Conservation (phyloP, 176 grass and related monocot genomes). For the Eragrostis nindensis region DNA sequence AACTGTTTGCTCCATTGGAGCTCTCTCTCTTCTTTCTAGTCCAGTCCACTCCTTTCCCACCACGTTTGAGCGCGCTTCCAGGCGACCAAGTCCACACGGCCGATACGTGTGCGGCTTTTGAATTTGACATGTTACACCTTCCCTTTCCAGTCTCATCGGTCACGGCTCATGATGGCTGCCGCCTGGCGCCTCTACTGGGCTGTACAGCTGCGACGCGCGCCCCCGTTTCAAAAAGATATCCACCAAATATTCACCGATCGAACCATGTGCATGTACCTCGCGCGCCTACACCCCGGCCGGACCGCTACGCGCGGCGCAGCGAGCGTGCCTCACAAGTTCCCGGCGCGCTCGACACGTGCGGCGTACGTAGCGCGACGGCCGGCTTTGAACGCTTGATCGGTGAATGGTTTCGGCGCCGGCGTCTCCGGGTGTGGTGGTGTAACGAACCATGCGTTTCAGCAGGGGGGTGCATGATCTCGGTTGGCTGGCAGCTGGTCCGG, state of each 20-base stretch:
- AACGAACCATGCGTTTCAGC: conserved; percentile 34
- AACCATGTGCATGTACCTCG: conserved; percentile 16
- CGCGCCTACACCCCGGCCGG: neutral
- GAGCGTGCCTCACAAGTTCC: neutral
- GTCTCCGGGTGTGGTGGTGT: conserved; percentile 25
- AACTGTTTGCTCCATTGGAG: too few relatives aligned
- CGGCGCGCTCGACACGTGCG: conserved; percentile 22
- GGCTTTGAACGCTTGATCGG: neutral
- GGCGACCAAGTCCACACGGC: conserved; percentile 57
- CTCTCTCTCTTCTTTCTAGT: too few relatives aligned
- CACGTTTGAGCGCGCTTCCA: neutral
- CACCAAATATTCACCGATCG: neutral
- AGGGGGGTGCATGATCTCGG: neutral
- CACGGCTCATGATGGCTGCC: conserved; percentile 43
- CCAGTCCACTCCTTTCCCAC: neutral
- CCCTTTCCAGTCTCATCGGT: conserved; percentile 1
- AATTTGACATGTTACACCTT: neutral
- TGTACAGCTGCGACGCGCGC: neutral
- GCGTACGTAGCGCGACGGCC: neutral
- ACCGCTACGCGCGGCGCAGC: too few relatives aligned
- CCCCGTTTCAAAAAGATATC: neutral
- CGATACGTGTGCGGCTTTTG: conserved; percentile 32
- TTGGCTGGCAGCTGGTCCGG: neutral
- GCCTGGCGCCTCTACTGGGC: neutral
- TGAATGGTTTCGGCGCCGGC: conserved; percentile 40